Percentiles rank a stretch among this genome's conserved stretches.
Conservation (phyloP, 1,284 basidiomycete genomes). For the Rhizoctonia solani region DNA sequence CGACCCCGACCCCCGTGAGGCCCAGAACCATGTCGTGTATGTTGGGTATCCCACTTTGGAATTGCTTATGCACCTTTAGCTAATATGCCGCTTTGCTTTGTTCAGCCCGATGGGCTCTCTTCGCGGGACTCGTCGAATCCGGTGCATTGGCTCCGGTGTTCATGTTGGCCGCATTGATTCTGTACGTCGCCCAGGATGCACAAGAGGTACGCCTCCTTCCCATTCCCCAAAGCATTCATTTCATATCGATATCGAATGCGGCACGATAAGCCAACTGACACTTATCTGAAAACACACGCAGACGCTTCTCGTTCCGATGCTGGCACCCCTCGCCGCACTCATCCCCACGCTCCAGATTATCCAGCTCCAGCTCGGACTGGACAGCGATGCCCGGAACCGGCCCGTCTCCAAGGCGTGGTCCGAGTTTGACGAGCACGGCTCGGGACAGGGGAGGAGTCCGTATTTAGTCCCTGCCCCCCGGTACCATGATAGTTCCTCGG, state of each 20-base stretch:
- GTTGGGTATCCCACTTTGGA: background rate
- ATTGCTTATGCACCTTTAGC: background rate
- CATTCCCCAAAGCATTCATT: background rate
- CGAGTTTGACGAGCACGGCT: background rate
- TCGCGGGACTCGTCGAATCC: constrained; percentile 14
- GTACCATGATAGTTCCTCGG: constrained; percentile 19
- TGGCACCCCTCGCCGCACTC: constrained; percentile 19
- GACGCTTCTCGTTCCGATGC: constrained; percentile 12
- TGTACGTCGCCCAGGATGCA: constrained; percentile 27
- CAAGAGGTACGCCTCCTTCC: constrained; percentile 14
- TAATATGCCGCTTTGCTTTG: background rate
- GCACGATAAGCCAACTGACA: too few species aligned
- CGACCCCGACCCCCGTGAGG: background rate
- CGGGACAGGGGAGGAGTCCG: background rate
- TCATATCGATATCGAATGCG: too few species aligned
- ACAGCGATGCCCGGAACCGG: background rate
- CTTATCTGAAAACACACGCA: background rate
- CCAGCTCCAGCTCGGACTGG: constrained; percentile 31
- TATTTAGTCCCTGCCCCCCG: constrained; percentile 25
- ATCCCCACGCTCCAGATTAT: constrained; percentile 22
- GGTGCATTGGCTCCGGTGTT: constrained; percentile 13
- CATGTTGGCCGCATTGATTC: constrained; percentile 23
- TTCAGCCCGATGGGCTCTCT: constrained; percentile 11
- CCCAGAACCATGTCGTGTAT: background rate
- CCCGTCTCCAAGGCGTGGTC: background rate